These are phyloP conservation scores for Excoecaria cochinchinensis DNA, from an alignment of 345 rosid genomes.

Conservation along the genomic window DNA sequence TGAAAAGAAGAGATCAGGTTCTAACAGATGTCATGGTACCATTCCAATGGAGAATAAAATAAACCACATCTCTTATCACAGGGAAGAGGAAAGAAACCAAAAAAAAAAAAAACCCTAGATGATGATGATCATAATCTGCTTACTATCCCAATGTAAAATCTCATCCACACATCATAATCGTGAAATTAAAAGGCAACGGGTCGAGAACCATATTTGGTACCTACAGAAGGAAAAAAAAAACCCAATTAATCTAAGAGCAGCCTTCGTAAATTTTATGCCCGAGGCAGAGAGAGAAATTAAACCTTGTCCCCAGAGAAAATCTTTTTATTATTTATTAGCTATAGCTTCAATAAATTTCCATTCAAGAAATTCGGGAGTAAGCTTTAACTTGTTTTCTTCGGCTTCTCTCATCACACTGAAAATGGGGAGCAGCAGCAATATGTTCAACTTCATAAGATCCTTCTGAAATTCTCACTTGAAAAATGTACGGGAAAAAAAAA, in stretches of 20 bases:
- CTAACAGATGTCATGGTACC: constrained; percentile 21
- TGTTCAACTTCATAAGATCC: constrained; percentile 79
- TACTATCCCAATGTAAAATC: too few species aligned
- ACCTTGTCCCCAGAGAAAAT: constrained; percentile 30
- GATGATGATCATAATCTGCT: constrained; percentile 10
- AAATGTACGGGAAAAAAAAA: neutral
- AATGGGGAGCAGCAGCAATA: constrained; percentile 29
- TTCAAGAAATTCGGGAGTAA: constrained; percentile 83
- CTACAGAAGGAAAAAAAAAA: constrained; percentile 30
- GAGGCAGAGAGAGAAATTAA: constrained; percentile 12
- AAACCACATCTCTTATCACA: constrained; percentile 30
- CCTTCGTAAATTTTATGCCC: neutral
- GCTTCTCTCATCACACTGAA: constrained; percentile 73
- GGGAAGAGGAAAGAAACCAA: neutral
- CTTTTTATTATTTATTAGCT: neutral
- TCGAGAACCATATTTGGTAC: constrained; percentile 82
- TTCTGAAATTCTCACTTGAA: neutral
- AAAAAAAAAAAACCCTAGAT: constrained; percentile 12
- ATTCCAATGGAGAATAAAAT: constrained; percentile 39
- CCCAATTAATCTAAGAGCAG: neutral
- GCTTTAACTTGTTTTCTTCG: constrained; percentile 88
- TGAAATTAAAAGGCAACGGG: constrained; percentile 77
- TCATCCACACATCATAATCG: too few species aligned
- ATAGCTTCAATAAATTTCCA: constrained; percentile 82
- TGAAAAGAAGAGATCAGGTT: constrained; percentile 16